These are phyloP conservation scores for Chenopodium album DNA, from an alignment of 148 eudicot genomes.

Conservation along the genomic window DNA sequence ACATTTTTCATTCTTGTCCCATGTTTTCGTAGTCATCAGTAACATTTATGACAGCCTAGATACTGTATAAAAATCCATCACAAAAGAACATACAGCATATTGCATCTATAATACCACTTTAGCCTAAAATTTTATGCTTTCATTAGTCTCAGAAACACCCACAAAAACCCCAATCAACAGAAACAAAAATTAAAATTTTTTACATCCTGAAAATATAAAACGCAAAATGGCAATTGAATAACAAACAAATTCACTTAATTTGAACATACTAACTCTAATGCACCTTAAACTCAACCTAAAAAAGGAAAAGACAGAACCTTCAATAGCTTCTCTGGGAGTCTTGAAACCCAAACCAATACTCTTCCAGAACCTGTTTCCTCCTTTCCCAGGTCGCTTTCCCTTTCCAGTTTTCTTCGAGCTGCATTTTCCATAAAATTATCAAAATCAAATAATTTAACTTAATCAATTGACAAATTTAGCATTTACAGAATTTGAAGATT, in stretches of 20 bases:
- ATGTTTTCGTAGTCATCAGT: no score
- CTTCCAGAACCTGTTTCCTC: constrained; percentile 59
- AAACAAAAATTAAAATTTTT: not conserved
- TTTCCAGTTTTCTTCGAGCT: constrained; percentile 58
- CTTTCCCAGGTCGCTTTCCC: constrained; percentile 65
- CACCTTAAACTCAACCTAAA: no score
- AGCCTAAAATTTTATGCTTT: no score
- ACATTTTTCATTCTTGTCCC: no score
- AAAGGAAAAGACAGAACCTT: constrained; percentile 28
- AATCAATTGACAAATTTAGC: no score
- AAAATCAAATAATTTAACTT: not conserved
- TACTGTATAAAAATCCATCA: no score
- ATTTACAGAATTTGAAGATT: not conserved
- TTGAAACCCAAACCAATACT: constrained; percentile 54
- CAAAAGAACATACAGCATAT: no score
- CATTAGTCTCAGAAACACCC: not conserved
- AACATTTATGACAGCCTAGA: no score
- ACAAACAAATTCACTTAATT: no score
- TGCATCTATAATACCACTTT: no score
- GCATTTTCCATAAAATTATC: not conserved
- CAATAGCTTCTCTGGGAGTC: constrained; percentile 53
- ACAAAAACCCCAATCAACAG: not conserved
- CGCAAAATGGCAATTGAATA: no score
- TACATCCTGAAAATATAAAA: no score
- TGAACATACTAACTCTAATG: not conserved